These are phyloP conservation scores for Pittosporum tobira DNA, from an alignment of 129 eudicot species.

Conservation along the genomic window DNA sequence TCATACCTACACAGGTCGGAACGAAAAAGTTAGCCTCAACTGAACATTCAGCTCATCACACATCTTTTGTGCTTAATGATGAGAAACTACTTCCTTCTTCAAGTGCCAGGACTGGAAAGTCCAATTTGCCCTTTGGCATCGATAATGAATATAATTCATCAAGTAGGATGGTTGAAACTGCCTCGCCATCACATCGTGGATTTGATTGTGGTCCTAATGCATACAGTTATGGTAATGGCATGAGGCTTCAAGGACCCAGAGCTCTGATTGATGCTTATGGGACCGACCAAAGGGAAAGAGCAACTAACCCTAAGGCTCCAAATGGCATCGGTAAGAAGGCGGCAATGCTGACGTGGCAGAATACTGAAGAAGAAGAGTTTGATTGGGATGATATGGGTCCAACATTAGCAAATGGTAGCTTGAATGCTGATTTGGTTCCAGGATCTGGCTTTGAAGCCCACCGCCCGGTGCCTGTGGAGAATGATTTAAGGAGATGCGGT, in stretches of 20 bases:
- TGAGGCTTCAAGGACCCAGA: constrained; percentile 67
- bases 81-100: constrained; percentile 26
- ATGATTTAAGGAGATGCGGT: constrained; percentile 34
- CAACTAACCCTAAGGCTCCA: constrained; percentile 22
- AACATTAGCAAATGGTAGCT: constrained; percentile 40
- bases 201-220: constrained; percentile 35
- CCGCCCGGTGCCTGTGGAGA: constrained; percentile 22
- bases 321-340: constrained; percentile 34
- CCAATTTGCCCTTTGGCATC: constrained; percentile 35
- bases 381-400: constrained; percentile 94
- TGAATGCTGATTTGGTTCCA: constrained; percentile 19
- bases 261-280: constrained; percentile 97
- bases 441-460: constrained; percentile 32
- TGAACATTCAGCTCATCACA: constrained; percentile 32
- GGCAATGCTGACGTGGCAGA: constrained; percentile 57
- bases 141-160: constrained; percentile 52
- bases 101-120: constrained; percentile 17
- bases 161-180: constrained; percentile 33
- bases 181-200: constrained; percentile 57
- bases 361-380: constrained; percentile 92
- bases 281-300: constrained; percentile 58
- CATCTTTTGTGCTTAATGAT: constrained; percentile 23
- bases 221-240: constrained; percentile 23
- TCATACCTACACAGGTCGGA: constrained; percentile 27
- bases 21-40: constrained; percentile 29